A percentile compares a stretch with the other conserved stretches of the same genome.
Evolutionary conservation across 768 basidiomycete genomes (phyloP).

Genomic region (Vishniacozyma victoriae): DNA sequence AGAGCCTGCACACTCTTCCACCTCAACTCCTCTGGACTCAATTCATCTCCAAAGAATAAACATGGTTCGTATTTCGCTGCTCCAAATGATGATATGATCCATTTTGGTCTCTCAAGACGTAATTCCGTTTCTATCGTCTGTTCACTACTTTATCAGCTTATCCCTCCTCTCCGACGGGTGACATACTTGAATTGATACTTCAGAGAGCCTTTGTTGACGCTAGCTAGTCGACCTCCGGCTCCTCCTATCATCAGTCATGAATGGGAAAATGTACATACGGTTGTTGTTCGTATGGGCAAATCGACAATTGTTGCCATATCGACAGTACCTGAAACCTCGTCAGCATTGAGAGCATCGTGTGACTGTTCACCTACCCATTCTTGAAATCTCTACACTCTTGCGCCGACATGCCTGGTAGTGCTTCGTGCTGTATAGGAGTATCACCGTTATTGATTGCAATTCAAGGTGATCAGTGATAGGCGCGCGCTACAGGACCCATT

Average conservation of each 20-base stretch:
- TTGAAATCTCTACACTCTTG: slow-evolving; percentile 7
- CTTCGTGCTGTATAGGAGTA: too few species aligned
- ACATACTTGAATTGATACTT: slow-evolving; percentile 18
- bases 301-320: slow-evolving; percentile 9
- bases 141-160: slow-evolving; percentile 49
- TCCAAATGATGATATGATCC: slow-evolving; percentile 73
- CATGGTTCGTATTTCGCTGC: slow-evolving; percentile 68
- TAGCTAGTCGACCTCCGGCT: slow-evolving; percentile 1
- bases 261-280: background rate
- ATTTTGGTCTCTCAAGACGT: slow-evolving; percentile 65
- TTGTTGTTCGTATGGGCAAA: slow-evolving; percentile 8
- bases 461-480: too few species aligned
- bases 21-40: slow-evolving; percentile 72
- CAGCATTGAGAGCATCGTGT: too few species aligned
- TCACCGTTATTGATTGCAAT: too few species aligned
- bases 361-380: slow-evolving; percentile 3
- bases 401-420: slow-evolving; percentile 3
- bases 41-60: slow-evolving; percentile 62
- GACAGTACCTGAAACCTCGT: slow-evolving; percentile 7
- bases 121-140: slow-evolving; percentile 65
- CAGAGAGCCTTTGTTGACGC: background rate
- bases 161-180: too few species aligned
- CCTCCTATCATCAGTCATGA: background rate
- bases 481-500: too few species aligned
- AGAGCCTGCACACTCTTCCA: slow-evolving; percentile 59